A percentile compares a stretch with the other conserved stretches of the same genome.
Conservation (phyloP, 2,329 filamentous ascomycete genomes). For the Tolypocladium inflatum region DNA sequence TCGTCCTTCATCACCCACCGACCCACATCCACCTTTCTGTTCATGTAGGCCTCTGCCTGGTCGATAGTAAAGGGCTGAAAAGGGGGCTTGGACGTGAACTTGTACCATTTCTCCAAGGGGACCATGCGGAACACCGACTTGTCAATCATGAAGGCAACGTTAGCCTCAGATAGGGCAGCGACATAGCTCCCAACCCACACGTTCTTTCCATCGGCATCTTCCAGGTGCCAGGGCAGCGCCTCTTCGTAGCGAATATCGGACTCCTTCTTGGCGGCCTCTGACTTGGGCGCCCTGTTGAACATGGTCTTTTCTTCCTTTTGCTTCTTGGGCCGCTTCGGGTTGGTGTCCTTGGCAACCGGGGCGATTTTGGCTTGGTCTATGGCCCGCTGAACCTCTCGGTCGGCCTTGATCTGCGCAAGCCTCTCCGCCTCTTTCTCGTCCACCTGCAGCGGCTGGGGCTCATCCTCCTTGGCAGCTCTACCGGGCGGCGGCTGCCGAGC, state of each 20-base stretch:
- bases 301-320: constrained; percentile 79
- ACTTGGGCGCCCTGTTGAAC: constrained; percentile 70
- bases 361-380: constrained; percentile 89
- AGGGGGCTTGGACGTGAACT: constrained; percentile 69
- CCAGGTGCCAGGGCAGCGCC: constrained; percentile 89
- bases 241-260: constrained; percentile 80
- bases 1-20: constrained; percentile 71
- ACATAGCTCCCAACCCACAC: constrained; percentile 91
- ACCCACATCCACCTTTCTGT: constrained; percentile 64
- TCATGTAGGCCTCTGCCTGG: constrained; percentile 77
- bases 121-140: constrained; percentile 70
- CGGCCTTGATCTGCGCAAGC: constrained; percentile 61
- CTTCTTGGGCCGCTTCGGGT: constrained; percentile 44
- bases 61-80: constrained; percentile 73
- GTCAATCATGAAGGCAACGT: constrained; percentile 68
- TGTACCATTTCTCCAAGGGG: constrained; percentile 93
- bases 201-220: constrained; percentile 93
- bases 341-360: constrained; percentile 56
- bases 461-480: constrained; percentile 52
- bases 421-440: constrained; percentile 53
- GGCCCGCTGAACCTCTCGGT: constrained; percentile 77
- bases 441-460: constrained; percentile 28
- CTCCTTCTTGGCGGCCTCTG: constrained; percentile 71
- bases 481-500: constrained; percentile 61
- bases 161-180: constrained; percentile 75